Base-by-base conservation (phyloP, 495 filamentous ascomycete genomes). In the Aspergillus baeticus region DNA sequence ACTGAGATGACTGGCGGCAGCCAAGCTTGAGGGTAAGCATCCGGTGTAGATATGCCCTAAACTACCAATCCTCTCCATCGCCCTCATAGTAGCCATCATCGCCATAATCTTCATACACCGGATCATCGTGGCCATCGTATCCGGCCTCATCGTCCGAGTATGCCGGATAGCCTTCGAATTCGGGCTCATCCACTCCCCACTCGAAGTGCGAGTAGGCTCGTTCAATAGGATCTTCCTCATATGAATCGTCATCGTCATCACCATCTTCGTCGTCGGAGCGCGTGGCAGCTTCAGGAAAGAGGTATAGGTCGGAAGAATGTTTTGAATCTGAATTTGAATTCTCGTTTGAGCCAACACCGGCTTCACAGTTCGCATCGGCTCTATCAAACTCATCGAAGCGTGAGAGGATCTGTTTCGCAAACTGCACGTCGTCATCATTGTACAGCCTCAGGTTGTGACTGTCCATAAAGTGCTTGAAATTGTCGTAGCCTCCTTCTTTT, bases 401-500 rank as follows among this genome's bases (percentile, higher is more conserved):
- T 10, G 11, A 3, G 21, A 59, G 29, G 31, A 55, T 54, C 31
- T 31, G 26, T 22, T 34, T 58, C 22, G 54, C 51, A 14, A 55
- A 35, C 20, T 58, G 37, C 5, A 39, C 11, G 20, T 52, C 51
- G 3, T 51, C 50, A 2, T 26, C 11, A 4, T 55, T 22, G 14
- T 53, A 14, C 23, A 55, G 31, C 23, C 51, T 58, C n/a, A 57
- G 29, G 21, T 51, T 49, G 37, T 62, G 45, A 18, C 47, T 51
- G 14, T 51, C 18, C 55, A 54, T 55, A 23, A 62, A 55, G 1
- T 58, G 26, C n/a, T 51, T 18, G 34, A 58, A 29, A 21, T 39
- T 47, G 18, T 38, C n/a, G 46, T 37, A 59, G 8, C 56, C 56
- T 4, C 23, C 34, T 18, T 63, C 60, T 53, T 54, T 52, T 14